Evolutionary conservation across 2,329 filamentous ascomycete species (phyloP).

Genomic region (Aspergillus sergii): DNA sequence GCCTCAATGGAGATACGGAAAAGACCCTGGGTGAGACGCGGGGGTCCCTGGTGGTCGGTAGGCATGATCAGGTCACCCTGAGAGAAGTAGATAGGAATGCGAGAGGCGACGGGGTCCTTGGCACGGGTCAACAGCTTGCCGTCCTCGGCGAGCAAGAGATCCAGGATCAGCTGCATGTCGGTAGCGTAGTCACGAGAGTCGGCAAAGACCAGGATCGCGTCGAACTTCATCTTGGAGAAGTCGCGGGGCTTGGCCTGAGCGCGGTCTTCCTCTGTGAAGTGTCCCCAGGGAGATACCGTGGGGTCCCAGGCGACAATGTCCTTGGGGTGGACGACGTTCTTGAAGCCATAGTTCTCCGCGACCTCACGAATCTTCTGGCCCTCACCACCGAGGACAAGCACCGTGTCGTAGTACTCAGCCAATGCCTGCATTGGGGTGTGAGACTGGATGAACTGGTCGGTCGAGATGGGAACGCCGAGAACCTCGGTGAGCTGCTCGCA

Average conservation of each 20-base stretch:
- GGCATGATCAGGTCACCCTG: slow-evolving; percentile 68
- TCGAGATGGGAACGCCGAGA: slow-evolving; percentile 65
- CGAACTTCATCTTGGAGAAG: slow-evolving; percentile 71
- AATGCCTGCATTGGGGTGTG: slow-evolving; percentile 77
- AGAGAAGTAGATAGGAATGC: slow-evolving; percentile 75
- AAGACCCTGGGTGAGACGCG: slow-evolving; percentile 72
- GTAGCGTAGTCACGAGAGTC: slow-evolving; percentile 74
- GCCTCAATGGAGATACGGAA: slow-evolving; percentile 75
- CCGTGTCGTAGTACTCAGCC: slow-evolving; percentile 74
- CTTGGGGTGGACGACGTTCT: slow-evolving; percentile 72
- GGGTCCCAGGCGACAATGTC: slow-evolving; percentile 72
- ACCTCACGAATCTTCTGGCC: slow-evolving; percentile 74
- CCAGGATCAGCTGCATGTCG: slow-evolving; percentile 76
- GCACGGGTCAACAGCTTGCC: slow-evolving; percentile 67
- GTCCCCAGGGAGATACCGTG: slow-evolving; percentile 68
- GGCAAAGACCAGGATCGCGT: slow-evolving; percentile 74
- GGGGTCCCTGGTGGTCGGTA: slow-evolving; percentile 62
- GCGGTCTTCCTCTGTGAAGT: slow-evolving; percentile 69
- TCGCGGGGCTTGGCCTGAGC: slow-evolving; percentile 69
- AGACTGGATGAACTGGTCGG: slow-evolving; percentile 75
- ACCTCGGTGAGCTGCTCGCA: slow-evolving; percentile 69
- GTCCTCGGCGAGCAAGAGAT: slow-evolving; percentile 69
- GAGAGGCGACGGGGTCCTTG: slow-evolving; percentile 65
- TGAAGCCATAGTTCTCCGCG: slow-evolving; percentile 73
- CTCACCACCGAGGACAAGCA: slow-evolving; percentile 75